Evolutionary conservation across 179 eudicot species (phyloP).

Genomic region (Amaranthus tricolor): DNA sequence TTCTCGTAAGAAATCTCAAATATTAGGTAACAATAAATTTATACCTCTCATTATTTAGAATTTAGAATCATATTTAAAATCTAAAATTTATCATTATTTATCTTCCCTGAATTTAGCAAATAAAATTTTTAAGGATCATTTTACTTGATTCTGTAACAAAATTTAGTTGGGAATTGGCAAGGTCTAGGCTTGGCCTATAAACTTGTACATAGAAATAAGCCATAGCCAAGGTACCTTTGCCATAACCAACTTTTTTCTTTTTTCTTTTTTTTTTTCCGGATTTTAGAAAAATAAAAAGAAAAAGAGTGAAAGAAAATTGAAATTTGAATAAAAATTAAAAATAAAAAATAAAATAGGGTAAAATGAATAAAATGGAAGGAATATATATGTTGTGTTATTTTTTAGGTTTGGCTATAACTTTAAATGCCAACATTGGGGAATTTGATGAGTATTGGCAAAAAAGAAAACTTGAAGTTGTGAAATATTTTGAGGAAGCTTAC

Average conservation of each 20-base stretch:
- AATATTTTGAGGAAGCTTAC: slow-evolving; percentile 25
- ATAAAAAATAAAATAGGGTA: not conserved
- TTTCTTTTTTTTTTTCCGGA: not conserved
- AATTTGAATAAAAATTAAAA: not conserved
- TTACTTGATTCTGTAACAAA: not conserved
- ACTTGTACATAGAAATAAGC: not conserved
- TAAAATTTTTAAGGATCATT: not conserved
- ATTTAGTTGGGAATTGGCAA: not conserved
- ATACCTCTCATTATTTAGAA: not conserved
- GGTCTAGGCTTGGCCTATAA: not conserved
- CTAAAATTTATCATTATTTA: no score
- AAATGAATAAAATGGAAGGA: not conserved
- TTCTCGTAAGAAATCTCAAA: no score
- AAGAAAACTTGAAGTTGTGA: slow-evolving; percentile 3
- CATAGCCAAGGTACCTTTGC: slow-evolving; percentile 3
- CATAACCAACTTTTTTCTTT: slow-evolving; percentile 2
- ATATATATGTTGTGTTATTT: slow-evolving; percentile 2
- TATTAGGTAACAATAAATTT: no score
- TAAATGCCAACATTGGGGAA: slow-evolving; percentile 25
- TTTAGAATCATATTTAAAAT: no score
- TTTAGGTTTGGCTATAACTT: slow-evolving; percentile 1
- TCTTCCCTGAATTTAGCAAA: not conserved
- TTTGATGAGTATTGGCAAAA: slow-evolving; percentile 26
- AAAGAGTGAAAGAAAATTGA: not conserved
- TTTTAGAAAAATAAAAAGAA: not conserved